Evolutionary conservation across 257 asterid species (phyloP), one percentile per base, ranked within the genome.

Genomic region (Sherardia arvensis): DNA sequence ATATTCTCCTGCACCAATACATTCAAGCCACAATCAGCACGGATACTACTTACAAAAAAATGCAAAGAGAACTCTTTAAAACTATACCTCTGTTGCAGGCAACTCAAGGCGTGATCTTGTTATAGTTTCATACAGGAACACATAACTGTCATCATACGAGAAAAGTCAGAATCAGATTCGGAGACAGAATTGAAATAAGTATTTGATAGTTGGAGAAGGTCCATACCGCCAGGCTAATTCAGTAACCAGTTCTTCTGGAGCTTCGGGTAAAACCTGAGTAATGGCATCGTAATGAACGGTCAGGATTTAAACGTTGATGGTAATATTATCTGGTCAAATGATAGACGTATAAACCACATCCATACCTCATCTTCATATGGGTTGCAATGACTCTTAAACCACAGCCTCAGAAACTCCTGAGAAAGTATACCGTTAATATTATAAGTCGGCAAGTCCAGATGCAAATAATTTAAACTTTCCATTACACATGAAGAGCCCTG

Each of bases 351-450:
- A n/a, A n/a, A n/a, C n/a, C n/a, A 54, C 4, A 40, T 8, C 9
- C 18, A 15, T 79, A 87, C 97, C 95, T 90, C 81, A 68, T 93
- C 97, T 76, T 87, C 87, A 23, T 87, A 90, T 25, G 97, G 99
- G 65, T 90, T 81, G 84, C 95, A 90, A 59, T 84, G 87, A 73
- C 80, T 82, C 78, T 84, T 90, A 78, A 93, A 93, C 99, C 97
- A 90, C 73, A 87, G 66, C 83, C 97, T 90, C 90, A 93, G 77
- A 74, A 93, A 93, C 65, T 93, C 99, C 99, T 92, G 64, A 73
- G 73, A 68, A 74, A 68, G 29, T 67, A 53, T 61, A 40, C 66
- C 70, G 15, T 49, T 53, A 55, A 38, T 38, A 36, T 17, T 18
- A 17, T 62, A 32, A 51, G 56, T 74, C 74, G 67, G 76, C 66